Conservation (phyloP, 2,329 filamentous ascomycete species). For the Cryphonectria nitschkei region DNA sequence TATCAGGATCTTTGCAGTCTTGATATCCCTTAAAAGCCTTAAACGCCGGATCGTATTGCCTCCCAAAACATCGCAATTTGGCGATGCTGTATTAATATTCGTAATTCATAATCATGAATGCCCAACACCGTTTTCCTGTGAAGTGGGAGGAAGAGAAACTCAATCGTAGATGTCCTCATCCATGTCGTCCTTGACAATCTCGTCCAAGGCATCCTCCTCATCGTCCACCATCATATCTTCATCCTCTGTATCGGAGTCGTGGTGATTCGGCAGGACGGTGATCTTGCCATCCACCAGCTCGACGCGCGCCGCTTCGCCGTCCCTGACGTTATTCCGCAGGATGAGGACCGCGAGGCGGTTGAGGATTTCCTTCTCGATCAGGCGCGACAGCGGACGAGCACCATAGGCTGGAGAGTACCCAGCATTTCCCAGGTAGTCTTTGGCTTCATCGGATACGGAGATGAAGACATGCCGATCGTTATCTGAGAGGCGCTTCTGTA, state of each 20-base stretch:
- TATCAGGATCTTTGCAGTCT: neutral
- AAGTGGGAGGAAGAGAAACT: neutral
- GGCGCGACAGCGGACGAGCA: constrained; percentile 80
- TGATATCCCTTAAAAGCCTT: neutral
- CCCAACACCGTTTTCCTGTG: neutral
- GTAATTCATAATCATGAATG: constrained; percentile 9
- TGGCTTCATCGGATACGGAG: constrained; percentile 79
- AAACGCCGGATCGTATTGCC: neutral
- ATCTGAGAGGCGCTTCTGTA: constrained; percentile 84
- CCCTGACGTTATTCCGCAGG: constrained; percentile 78
- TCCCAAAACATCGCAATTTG: neutral
- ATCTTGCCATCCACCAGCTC: constrained; percentile 80
- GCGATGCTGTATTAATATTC: neutral
- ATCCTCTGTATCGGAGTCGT: constrained; percentile 64
- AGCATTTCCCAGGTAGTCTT: constrained; percentile 87
- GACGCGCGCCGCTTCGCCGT: constrained; percentile 83
- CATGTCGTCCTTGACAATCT: constrained; percentile 65
- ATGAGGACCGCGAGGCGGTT: constrained; percentile 93
- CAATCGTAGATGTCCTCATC: constrained; percentile 52
- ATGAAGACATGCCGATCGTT: constrained; percentile 89
- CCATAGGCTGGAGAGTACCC: constrained; percentile 97
- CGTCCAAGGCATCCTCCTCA: constrained; percentile 65
- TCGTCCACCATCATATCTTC: constrained; percentile 70
- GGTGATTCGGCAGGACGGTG: constrained; percentile 80
- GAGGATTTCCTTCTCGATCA: constrained; percentile 97